phyloP scores from a whole-genome alignment of 2,329 filamentous ascomycete species.

The Ceratocystis lukuohia region DNA sequence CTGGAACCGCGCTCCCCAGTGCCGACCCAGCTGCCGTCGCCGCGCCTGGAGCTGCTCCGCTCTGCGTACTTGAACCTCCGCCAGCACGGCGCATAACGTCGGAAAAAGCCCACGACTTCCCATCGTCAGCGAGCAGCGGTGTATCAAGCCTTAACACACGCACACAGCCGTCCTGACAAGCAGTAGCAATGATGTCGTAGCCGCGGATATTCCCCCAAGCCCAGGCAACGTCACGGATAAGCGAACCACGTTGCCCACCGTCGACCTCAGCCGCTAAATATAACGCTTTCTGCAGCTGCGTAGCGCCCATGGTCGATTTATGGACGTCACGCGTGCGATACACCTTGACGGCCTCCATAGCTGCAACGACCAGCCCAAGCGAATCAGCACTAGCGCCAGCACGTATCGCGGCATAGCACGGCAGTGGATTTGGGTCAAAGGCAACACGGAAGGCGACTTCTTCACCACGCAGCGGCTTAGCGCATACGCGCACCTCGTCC shows the following conservation, averaged over 20 bases:
- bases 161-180: slow-evolving; percentile 81
- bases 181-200: slow-evolving; percentile 81
- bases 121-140: slow-evolving; percentile 33
- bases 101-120: slow-evolving; percentile 36
- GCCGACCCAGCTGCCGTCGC: slow-evolving; percentile 26
- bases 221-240: slow-evolving; percentile 85
- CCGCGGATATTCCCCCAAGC: slow-evolving; percentile 81
- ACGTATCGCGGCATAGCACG: slow-evolving; percentile 61
- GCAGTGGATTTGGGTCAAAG: slow-evolving; percentile 78
- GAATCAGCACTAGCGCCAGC: slow-evolving; percentile 72
- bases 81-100: slow-evolving; percentile 28
- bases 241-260: slow-evolving; percentile 42
- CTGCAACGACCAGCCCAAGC: slow-evolving; percentile 69
- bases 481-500: slow-evolving; percentile 21
- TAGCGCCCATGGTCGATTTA: slow-evolving; percentile 37
- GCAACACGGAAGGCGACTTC: slow-evolving; percentile 76
- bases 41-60: slow-evolving; percentile 20
- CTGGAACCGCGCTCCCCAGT: slow-evolving; percentile 19
- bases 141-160: slow-evolving; percentile 75
- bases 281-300: slow-evolving; percentile 57
- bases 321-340: slow-evolving; percentile 57
- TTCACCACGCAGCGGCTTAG: slow-evolving; percentile 61
- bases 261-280: slow-evolving; percentile 66
- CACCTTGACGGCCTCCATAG: slow-evolving; percentile 69
- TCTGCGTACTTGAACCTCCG: slow-evolving; percentile 18